Evolutionary conservation across 441 rosid species (phyloP), one percentile per base, ranked within the genome.

Genomic region (Rhodomyrtus psidioides): DNA sequence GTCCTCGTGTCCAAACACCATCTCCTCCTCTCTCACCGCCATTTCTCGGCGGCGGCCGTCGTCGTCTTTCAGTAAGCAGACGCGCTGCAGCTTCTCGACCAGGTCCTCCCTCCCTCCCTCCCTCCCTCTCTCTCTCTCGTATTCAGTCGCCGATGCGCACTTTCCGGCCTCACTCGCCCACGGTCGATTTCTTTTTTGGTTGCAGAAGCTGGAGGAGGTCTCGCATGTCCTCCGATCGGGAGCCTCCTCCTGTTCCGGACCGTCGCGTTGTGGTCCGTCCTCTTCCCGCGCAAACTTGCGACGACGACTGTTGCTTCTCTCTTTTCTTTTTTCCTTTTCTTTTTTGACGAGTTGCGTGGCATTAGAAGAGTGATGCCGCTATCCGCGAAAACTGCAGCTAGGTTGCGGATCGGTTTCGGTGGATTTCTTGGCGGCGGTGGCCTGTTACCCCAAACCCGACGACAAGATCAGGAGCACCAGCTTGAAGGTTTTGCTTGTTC

Each of bases 381-480:
- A 23, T 65, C n/a, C 5, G 79, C 21, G n/a, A 21, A 65, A 17
- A 39, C 42, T 6, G 85, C 92, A 94, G 96, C 87, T 95, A 59
- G 98, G 97, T 26, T 93, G 94, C 56, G 96, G 97, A 57, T 92
- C 89, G 16, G 85, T 88, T 55, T 62, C 86, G 19, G 89, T 96
- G 30, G 98, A 94, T 92, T 93, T 93, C 89, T 84, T 94, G 91
- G 99, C 95, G 34, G 88, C 94, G 2, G 97, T 96, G 21, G 90
- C 94, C 84, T 89, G 95, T 87, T 96, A 89, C 88, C 98, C 98
- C 65, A 90, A 93, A 42, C 98, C 97, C 7, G 97, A 96, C 44
- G 97, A 96, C 55, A 96, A 96, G 93, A 95, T 94, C 91, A 89
- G 98, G 88, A 91, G 92, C 91, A 95, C 94, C 28, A 91, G 95